Evolutionary conservation across 2,329 filamentous ascomycete genomes (phyloP), one percentile per base, ranked within the genome.

Genomic region (Cytospora schulzeri): DNA sequence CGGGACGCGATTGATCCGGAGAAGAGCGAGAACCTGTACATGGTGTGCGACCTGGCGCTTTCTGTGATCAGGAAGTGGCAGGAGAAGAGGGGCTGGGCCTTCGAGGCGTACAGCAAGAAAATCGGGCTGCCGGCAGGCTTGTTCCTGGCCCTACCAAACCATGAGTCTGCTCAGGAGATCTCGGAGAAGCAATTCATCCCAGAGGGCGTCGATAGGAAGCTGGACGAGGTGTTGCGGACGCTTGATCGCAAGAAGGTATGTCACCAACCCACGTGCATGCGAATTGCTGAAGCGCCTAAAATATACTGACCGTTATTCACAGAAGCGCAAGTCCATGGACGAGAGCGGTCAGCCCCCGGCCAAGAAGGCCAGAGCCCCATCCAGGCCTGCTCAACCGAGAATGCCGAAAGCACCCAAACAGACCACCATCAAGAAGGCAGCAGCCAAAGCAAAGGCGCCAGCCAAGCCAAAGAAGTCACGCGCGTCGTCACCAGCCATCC

Each of bases 31-130:
- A 88, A 88, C 67, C 82, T 99, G 0, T 96, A 97, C 74, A 88
- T 93, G 7, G 78, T 99, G 45, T 93, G 92, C 59, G 95, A 99
- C 75, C 84, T 99, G 12, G 88, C 93, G 0, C 91, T 95, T 76
- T 85, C 88, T 3, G 84, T 94, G 15, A 90, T 97, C 65, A 87
- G 92, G 56, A 89, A 90, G 69, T 99, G 91, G 82, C 91, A 95
- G 74, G 93, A 97, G 68, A 85, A 89, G 70, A 91, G 91, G 73
- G 89, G 88, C 51, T 97, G 94, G 89, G 89, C 86, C 51, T 89
- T 98, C 73, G 91, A 95, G 73, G 89, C 91, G 1, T 96, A 89
- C 75, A 87, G 93, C 0, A 88, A 86, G 52, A 96, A 96, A 76
- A 85, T 95, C 65, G 88, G 91, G 19, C 79, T 98, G 65, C 93